These are phyloP conservation scores for Coniochaeta ligniaria DNA, from an alignment of 2,329 filamentous ascomycete genomes.

Conservation along the genomic window DNA sequence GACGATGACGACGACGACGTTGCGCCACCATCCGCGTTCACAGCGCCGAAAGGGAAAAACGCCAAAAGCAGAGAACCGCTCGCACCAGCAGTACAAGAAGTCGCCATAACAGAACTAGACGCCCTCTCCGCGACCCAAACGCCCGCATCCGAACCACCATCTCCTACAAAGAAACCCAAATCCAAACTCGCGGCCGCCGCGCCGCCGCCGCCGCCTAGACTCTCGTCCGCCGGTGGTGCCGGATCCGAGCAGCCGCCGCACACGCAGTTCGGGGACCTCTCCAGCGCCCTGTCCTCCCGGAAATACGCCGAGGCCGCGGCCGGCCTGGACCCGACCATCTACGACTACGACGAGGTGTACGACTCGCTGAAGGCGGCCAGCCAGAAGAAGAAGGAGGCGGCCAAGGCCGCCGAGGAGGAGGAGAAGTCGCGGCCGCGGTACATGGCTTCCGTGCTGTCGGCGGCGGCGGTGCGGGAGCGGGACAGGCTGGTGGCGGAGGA, in stretches of 20 bases:
- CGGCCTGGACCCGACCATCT: constrained; percentile 65
- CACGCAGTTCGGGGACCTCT: constrained; percentile 57
- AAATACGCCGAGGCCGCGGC: constrained; percentile 59
- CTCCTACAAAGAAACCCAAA: constrained; percentile 21
- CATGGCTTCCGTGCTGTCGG: constrained; percentile 66
- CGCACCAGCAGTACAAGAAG: constrained; percentile 29
- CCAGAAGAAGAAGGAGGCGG: constrained; percentile 39
- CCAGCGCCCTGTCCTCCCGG: constrained; percentile 54
- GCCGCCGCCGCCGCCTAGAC: constrained; percentile 13
- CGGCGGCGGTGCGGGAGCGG: constrained; percentile 69
- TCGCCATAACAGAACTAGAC: constrained; percentile 56
- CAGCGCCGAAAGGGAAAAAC: constrained; percentile 16
- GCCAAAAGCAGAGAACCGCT: constrained; percentile 15
- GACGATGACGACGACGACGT: constrained; percentile 51
- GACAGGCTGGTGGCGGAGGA: constrained; percentile 74
- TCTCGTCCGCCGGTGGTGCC: constrained; percentile 23
- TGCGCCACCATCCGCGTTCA: constrained; percentile 19
- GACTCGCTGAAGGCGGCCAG: constrained; percentile 65
- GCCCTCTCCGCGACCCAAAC: constrained; percentile 29
- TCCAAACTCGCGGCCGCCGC: constrained; percentile 19
- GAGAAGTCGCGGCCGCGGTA: constrained; percentile 66
- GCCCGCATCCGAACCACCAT: constrained; percentile 8
- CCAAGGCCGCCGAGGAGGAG: constrained; percentile 40
- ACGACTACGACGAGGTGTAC: constrained; percentile 80
- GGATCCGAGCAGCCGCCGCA: constrained; percentile 9